A percentile compares a stretch with the other conserved stretches of the same genome.
Evolutionary conservation across 2,329 filamentous ascomycete species (phyloP).

Genomic region (Penicillium paneum): DNA sequence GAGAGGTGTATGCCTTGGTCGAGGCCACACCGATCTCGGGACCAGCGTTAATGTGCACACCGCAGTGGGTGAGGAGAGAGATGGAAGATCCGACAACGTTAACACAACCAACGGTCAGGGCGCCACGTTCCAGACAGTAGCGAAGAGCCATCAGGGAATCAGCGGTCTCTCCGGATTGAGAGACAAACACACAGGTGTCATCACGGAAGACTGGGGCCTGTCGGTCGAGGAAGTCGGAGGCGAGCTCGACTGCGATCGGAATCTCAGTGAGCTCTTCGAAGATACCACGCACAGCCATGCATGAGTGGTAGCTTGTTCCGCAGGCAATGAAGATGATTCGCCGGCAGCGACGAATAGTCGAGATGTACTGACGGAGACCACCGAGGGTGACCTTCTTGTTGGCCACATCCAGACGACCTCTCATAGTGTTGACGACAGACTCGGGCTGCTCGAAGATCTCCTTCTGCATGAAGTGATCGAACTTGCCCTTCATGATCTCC

Average conservation of each 20-base stretch:
- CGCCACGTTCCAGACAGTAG: constrained; percentile 97
- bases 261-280: constrained; percentile 99
- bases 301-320: constrained; percentile 97
- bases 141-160: constrained; percentile 95
- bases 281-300: constrained; percentile 96
- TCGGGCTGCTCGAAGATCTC: constrained; percentile 99
- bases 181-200: constrained; percentile 98
- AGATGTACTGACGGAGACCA: constrained; percentile 92
- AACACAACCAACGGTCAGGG: constrained; percentile 95
- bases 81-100: constrained; percentile 99
- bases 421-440: constrained; percentile 99
- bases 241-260: constrained; percentile 92
- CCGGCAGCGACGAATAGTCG: constrained; percentile 92
- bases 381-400: constrained; percentile 96
- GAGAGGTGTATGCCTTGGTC: constrained; percentile 98
- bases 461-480: constrained; percentile 99
- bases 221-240: constrained; percentile 96
- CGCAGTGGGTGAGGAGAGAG: constrained; percentile 96
- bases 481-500: constrained; percentile 99
- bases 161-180: constrained; percentile 96
- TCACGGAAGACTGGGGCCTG: constrained; percentile 98
- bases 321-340: constrained; percentile 99
- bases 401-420: constrained; percentile 88
- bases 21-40: constrained; percentile 98
- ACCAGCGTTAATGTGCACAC: constrained; percentile 98